These are phyloP conservation scores for Fagopyrum esculentum DNA, from an alignment of 148 eudicot species.

Conservation along the genomic window DNA sequence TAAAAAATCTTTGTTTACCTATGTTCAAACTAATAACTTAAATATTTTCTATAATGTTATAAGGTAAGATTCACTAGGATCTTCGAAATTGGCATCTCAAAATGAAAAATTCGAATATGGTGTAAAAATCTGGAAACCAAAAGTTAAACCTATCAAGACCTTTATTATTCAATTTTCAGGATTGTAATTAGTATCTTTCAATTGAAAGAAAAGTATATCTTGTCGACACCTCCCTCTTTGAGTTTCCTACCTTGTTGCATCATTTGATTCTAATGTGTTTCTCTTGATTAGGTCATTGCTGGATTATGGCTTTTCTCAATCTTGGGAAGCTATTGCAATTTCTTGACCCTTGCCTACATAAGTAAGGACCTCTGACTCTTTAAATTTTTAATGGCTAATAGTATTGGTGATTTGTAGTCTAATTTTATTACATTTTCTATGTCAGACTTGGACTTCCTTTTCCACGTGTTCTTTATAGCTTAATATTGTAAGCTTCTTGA, in stretches of 20 bases:
- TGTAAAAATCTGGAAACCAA: no score
- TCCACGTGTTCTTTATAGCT: conserved; percentile 97
- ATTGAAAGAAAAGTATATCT: no score
- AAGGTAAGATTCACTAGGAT: no score
- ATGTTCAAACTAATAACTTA: no score
- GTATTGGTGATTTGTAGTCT: neutral
- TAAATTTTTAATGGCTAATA: neutral
- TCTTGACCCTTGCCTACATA: conserved; percentile 76
- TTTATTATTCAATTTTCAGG: no score
- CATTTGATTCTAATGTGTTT: neutral
- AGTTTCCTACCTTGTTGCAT: neutral
- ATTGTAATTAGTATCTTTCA: no score
- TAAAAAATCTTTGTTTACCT: no score
- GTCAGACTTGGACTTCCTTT: conserved; percentile 89
- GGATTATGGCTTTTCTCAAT: conserved; percentile 82
- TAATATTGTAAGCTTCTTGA: conserved; percentile 98
- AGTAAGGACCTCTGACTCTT: conserved; percentile 35
- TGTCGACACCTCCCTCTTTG: neutral
- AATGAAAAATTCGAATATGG: no score
- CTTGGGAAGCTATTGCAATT: conserved; percentile 60
- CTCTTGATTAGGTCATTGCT: conserved; percentile 51
- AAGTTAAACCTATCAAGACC: no score
- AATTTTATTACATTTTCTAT: conserved; percentile 9
- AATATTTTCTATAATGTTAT: no score
- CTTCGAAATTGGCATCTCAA: no score